These are phyloP conservation scores for Aspergillus arachidicola DNA, from an alignment of 2,329 filamentous ascomycete genomes.

Conservation along the genomic window DNA sequence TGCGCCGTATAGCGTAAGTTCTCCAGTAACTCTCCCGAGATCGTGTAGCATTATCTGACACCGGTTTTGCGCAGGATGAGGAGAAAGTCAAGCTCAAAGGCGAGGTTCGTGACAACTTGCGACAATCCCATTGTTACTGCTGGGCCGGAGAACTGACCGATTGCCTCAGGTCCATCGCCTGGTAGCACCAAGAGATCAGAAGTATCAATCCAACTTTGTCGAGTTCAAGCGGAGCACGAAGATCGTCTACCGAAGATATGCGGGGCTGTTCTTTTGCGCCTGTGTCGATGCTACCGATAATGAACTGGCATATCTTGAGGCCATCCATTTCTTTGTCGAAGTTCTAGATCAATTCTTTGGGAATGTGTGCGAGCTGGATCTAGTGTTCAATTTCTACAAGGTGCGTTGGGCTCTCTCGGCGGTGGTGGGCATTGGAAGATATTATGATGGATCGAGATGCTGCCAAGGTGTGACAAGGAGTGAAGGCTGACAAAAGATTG, in stretches of 20 bases:
- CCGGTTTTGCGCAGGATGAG: conserved; percentile 65
- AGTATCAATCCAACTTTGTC: conserved; percentile 99
- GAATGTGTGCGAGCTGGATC: conserved; percentile 96
- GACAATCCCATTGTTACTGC: neutral
- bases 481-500: conserved; percentile 15
- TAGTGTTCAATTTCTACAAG: conserved; percentile 76
- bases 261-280: conserved; percentile 97
- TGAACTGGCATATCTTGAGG: conserved; percentile 93
- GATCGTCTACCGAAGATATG: conserved; percentile 96
- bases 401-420: conserved; percentile 39
- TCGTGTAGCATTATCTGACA: neutral
- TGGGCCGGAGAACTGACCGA: conserved; percentile 11
- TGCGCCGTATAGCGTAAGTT: conserved; percentile 79
- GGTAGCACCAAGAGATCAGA: conserved; percentile 95
- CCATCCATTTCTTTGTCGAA: conserved; percentile 99
- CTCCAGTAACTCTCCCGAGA: neutral
- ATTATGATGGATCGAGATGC: conserved; percentile 1
- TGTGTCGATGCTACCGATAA: conserved; percentile 99
- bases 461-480: neutral
- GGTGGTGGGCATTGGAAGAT: neutral
- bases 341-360: conserved; percentile 98
- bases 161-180: conserved; percentile 80
- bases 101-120: conserved; percentile 63
- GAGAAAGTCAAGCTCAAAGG: conserved; percentile 99
- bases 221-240: conserved; percentile 75